Conservation (phyloP, 2,329 filamentous ascomycete genomes). For the Trichoderma guizhouense region DNA sequence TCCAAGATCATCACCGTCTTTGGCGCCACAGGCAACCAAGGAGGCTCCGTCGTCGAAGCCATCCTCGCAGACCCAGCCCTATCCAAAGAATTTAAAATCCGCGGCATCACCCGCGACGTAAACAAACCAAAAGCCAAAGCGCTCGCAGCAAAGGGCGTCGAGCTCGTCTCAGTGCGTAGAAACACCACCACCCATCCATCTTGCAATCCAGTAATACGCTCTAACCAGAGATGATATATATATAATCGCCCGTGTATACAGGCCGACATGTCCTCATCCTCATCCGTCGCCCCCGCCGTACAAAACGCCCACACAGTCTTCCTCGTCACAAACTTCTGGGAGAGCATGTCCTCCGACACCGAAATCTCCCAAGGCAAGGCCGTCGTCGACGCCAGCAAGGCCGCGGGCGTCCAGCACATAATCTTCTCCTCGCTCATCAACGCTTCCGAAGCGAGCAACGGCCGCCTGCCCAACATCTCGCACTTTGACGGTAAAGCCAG, state of each 20-base stretch:
- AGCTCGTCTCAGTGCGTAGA: constrained; percentile 37
- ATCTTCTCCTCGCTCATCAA: constrained; percentile 46
- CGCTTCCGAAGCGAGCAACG: constrained; percentile 36
- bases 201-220: not conserved
- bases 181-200: no score
- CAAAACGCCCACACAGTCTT: constrained; percentile 43
- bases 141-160: constrained; percentile 40
- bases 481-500: constrained; percentile 58
- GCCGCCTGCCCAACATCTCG: constrained; percentile 36
- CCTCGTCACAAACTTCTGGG: constrained; percentile 40
- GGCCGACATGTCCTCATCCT: constrained; percentile 41
- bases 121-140: constrained; percentile 38
- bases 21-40: constrained; percentile 49
- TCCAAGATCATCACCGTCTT: constrained; percentile 44
- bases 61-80: constrained; percentile 47
- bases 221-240: not conserved
- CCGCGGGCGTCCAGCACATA: constrained; percentile 42
- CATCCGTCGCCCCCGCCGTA: constrained; percentile 37
- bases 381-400: constrained; percentile 45
- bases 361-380: constrained; percentile 43
- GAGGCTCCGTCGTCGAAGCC: constrained; percentile 43
- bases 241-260: constrained; percentile 16
- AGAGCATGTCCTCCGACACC: constrained; percentile 32
- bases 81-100: constrained; percentile 42
- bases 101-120: constrained; percentile 46